Percentiles rank a stretch among this genome's conserved stretches.
These are phyloP conservation scores for Letharia columbiana DNA, from an alignment of 495 filamentous ascomycete species.

Conservation along the genomic window DNA sequence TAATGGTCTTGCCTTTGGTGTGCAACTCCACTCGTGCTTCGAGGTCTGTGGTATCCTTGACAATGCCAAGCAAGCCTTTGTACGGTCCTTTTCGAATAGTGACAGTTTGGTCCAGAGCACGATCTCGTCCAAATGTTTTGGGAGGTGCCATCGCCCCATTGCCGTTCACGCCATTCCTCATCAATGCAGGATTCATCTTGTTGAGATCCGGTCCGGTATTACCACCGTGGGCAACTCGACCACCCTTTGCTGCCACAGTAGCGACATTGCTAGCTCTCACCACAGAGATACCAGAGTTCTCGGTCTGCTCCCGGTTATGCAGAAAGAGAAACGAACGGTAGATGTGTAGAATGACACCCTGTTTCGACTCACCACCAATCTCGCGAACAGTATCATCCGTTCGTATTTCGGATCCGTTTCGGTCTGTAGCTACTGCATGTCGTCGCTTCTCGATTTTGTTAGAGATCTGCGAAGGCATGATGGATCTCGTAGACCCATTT, in stretches of 20 bases:
- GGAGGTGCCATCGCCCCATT: conserved; percentile 64
- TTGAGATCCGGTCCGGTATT: conserved; percentile 62
- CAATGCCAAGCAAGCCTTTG: conserved; percentile 90
- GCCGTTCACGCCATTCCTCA: conserved; percentile 46
- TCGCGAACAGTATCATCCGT: conserved; percentile 89
- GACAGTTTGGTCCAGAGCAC: conserved; percentile 84
- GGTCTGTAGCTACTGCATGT: conserved; percentile 82
- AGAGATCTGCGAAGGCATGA: conserved; percentile 84
- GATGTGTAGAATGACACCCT: conserved; percentile 85
- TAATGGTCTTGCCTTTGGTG: conserved; percentile 79
- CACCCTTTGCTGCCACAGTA: conserved; percentile 86
- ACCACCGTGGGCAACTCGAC: conserved; percentile 45
- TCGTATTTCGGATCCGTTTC: conserved; percentile 87
- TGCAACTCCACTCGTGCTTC: conserved; percentile 86
- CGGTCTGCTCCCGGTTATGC: conserved; percentile 70
- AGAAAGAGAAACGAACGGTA: conserved; percentile 82
- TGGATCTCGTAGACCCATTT: conserved; percentile 67
- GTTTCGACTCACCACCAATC: conserved; percentile 70
- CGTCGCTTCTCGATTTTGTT: conserved; percentile 73
- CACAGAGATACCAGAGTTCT: conserved; percentile 87
- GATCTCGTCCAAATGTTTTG: conserved; percentile 67
- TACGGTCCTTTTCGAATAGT: conserved; percentile 72
- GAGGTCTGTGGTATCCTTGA: conserved; percentile 81
- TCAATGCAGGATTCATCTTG: conserved; percentile 87
- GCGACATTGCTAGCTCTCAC: conserved; percentile 75